Evolutionary conservation across 306 rosid genomes (phyloP).

Genomic region (Calophaca sinica): DNA sequence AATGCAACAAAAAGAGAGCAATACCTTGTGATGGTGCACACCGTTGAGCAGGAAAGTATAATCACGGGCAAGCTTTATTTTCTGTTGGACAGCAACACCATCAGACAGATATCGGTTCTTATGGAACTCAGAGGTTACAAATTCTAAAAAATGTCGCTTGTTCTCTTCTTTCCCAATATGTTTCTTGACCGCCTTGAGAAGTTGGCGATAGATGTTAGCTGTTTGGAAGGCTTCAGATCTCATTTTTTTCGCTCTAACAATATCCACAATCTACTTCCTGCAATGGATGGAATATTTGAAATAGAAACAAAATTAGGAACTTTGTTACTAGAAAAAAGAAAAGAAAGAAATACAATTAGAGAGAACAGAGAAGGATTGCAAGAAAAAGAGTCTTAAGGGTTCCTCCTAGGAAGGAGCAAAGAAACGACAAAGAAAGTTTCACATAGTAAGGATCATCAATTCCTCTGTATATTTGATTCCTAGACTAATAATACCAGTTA

Average conservation of each 20-base stretch:
- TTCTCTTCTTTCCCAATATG: conserved; percentile 72
- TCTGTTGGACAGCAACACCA: conserved; percentile 61
- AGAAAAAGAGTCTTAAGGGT: not conserved
- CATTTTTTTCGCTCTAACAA: conserved; percentile 57
- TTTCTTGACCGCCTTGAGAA: conserved; percentile 78
- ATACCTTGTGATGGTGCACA: conserved; percentile 90
- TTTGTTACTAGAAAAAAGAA: not conserved
- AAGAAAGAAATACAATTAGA: not conserved
- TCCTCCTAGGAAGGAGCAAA: not conserved
- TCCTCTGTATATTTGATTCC: conserved; percentile 12
- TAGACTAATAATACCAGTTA: not conserved
- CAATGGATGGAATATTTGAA: conserved; percentile 24
- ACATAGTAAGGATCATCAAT: not conserved
- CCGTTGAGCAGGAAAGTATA: conserved; percentile 75
- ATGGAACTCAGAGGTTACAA: conserved; percentile 70
- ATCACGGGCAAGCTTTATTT: conserved; percentile 77
- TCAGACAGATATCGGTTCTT: conserved; percentile 54
- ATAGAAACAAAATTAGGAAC: not conserved
- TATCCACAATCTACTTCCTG: conserved; percentile 48
- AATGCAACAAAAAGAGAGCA: conserved; percentile 35
- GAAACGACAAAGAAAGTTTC: not conserved
- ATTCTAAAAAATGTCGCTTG: conserved; percentile 69
- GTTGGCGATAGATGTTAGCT: conserved; percentile 71
- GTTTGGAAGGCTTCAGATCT: conserved; percentile 63
- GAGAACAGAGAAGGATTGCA: conserved; percentile 21